These are phyloP conservation scores for Blepharisma japonicum DNA, from an alignment of 73 alveolate genomes.

Conservation along the genomic window DNA sequence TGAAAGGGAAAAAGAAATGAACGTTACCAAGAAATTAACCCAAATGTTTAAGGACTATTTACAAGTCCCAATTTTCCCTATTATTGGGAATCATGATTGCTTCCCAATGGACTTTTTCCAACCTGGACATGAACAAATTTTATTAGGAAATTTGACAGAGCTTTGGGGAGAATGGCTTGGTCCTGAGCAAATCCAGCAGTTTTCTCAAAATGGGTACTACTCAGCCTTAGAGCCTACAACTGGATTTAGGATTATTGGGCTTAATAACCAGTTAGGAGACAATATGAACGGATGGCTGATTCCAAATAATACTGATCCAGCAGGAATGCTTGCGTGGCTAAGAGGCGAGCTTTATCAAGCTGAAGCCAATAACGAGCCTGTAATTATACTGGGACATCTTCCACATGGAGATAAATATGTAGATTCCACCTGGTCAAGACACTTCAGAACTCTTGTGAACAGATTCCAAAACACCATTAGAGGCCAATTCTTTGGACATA, in stretches of 20 bases:
- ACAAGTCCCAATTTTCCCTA: conserved; percentile 60
- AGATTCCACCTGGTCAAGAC: conserved; percentile 63
- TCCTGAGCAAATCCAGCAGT: conserved; percentile 51
- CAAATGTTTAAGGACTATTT: conserved; percentile 48
- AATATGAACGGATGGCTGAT: conserved; percentile 60
- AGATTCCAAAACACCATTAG: conserved; percentile 79
- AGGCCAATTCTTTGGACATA: conserved; percentile 84
- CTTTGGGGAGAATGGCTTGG: conserved; percentile 24
- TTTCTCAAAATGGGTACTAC: conserved; percentile 56
- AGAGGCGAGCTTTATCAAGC: conserved; percentile 63
- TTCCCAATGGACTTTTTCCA: conserved; percentile 62
- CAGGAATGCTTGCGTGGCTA: conserved; percentile 65
- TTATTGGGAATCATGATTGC: conserved; percentile 65
- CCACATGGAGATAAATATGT: conserved; percentile 63
- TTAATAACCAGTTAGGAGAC: conserved; percentile 74
- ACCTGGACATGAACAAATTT: conserved; percentile 42
- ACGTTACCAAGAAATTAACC: conserved; percentile 27
- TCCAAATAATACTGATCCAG: conserved; percentile 71
- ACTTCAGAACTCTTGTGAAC: conserved; percentile 69
- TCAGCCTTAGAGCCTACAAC: conserved; percentile 41
- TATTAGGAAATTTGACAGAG: not conserved
- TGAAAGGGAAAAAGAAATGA: not conserved
- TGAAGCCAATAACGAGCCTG: conserved; percentile 70
- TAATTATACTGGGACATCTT: conserved; percentile 71
- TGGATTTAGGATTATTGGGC: conserved; percentile 71